Evolutionary conservation across 345 rosid species (phyloP), one percentile per base, ranked within the genome.

Genomic region (Brassica juncea): DNA sequence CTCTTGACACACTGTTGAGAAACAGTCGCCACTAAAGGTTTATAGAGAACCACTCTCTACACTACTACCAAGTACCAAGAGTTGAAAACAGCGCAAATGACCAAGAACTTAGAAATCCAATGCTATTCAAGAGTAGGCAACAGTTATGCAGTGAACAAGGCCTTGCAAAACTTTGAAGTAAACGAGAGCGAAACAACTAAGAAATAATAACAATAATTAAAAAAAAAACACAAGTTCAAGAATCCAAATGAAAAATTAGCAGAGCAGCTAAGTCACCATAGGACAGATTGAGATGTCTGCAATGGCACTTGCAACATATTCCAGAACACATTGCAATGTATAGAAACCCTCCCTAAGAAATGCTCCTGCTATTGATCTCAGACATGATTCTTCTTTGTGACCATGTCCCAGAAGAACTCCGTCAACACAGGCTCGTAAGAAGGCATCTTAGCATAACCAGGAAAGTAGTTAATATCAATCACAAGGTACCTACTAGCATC

Each of bases 391-490:
- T 80, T 85, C 72, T 80, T 80, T 4, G 71, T 35, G 58, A 87
- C 71, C 75, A 87, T 70, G 58, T 82, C 81, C 77, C 78, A 73
- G 74, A 87, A 80, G 80, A 90, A 90, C 30, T 83, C 72, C 1
- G 91, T 88, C 82, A 90, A 75, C 1, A 88, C 55, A 28, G 83
- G 69, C 85, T 87, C 91, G 55, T 81, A 90, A 73, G 76, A 72
- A 0, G 94, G 92, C 87, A 88, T 80, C 85, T 90, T 90, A 4
- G 86, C 89, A 49, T 84, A 90, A 34, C 94, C 91, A 31, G 92
- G 92, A 70, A 90, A 88, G 84, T 90, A 90, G 84, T 90, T 90
- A 66, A 90, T 82, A 78, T 90, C 94, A 66, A 90, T 84, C 0
- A 90, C 80, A 25, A 87, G 79, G 79, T 85, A 88, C 75, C 85